Base-by-base conservation (phyloP, 768 basidiomycete species). In the Amanita pallidorosea region DNA sequence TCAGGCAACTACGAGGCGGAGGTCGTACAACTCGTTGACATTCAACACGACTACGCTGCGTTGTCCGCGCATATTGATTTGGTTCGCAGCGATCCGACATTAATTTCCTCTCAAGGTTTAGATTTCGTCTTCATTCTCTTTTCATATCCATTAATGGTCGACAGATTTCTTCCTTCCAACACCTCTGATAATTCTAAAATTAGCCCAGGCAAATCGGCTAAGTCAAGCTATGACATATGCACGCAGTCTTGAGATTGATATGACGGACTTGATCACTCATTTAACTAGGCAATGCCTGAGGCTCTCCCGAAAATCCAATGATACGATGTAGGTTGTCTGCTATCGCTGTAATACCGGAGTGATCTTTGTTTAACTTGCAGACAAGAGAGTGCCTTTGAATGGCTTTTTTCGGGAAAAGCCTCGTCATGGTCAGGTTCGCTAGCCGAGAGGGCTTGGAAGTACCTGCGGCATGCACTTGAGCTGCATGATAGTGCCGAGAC, bases 391-490 rank as follows among this genome's bases (percentile, higher is more conserved):
- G 77, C 75, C 3, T 80, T 81, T 1, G 81, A 85, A 55, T 97
- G 94, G 93, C 71, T 97, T 31, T 70, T 88, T 34, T 83, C 83
- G 17, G 88, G 91, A 60, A 80, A 83, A 53, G 75, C 88, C 8
- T 75, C 81, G 2, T 84, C 86, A 0, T 95, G 95, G 85, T 76
- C 85, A 17, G 94, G 94, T 4, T 77, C 85, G 5, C 71, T 82
- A 15, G 76, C 81, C 33, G 84, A 88, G 56, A 78, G 87, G 54
- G 91, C 83, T 4, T 93, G 93, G 88, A 77, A 86, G 60, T 92
- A 92, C 63, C 75, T 99, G 41, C 85, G 90, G 55, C 74, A 81
- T 56, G 77, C 83, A 17, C 71, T 97, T 54, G 79, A 83, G 51
- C 79, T 83, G 44, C 79, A 96, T 58, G 95, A 99, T 61, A 71